These are phyloP conservation scores for Globisporangium parvum DNA, from an alignment of 352 stramenopile genomes.

Conservation along the genomic window DNA sequence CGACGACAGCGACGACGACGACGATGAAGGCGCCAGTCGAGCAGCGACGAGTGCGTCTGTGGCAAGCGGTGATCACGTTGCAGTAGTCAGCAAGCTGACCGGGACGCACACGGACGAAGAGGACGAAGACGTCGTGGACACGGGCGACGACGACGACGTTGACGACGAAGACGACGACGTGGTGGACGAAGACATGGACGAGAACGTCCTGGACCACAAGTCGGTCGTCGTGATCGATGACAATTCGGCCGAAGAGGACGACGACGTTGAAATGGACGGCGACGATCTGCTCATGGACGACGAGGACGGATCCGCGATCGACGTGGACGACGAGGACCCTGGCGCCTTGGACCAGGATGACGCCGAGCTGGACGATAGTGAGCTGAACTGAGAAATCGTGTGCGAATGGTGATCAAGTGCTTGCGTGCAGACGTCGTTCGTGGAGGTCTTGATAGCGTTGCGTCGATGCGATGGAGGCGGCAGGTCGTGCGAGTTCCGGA, in stretches of 20 bases:
- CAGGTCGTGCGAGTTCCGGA: too few species aligned
- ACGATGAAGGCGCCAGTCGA: constrained; percentile 3
- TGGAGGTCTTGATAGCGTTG: too few species aligned
- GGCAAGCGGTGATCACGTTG: neutral
- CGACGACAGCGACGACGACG: constrained; percentile 31
- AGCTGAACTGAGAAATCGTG: neutral
- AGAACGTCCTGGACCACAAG: constrained; percentile 17
- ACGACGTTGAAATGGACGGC: constrained; percentile 18
- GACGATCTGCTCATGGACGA: constrained; percentile 33
- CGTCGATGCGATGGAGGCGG: too few species aligned
- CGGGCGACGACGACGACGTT: constrained; percentile 7
- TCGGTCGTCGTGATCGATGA: constrained; percentile 14
- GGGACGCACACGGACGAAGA: constrained; percentile 18
- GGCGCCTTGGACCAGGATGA: constrained; percentile 11
- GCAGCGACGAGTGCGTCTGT: neutral
- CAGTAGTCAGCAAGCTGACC: neutral
- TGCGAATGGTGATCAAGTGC: neutral
- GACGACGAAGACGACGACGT: constrained; percentile 15
- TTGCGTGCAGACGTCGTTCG: neutral
- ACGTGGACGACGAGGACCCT: constrained; percentile 32
- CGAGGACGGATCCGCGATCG: constrained; percentile 21
- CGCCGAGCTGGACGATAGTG: constrained; percentile 15
- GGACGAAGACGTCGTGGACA: constrained; percentile 14
- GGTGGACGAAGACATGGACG: constrained; percentile 24
- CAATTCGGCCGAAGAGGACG: constrained; percentile 12